These are phyloP conservation scores for Coemansia guatemalensis DNA, from an alignment of 192 early-diverging fungal species.

Conservation along the genomic window DNA sequence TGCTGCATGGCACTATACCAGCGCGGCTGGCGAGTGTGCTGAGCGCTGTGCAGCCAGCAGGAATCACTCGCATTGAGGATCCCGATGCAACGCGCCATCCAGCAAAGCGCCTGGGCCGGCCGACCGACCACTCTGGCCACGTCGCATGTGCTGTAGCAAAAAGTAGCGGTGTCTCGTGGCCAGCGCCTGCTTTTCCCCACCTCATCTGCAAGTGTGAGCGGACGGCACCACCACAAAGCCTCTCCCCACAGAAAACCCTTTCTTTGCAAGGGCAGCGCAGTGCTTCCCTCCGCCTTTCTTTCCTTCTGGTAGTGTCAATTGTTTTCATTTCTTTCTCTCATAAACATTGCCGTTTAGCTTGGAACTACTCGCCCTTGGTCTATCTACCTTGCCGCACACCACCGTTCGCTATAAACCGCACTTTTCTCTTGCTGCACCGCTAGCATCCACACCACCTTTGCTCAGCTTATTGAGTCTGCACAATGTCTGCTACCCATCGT, in stretches of 20 bases:
- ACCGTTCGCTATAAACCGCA: not conserved
- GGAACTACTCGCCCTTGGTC: not conserved
- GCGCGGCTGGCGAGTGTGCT: no score
- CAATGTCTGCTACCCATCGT: not conserved
- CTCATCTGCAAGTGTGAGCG: not conserved
- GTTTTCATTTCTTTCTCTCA: not conserved
- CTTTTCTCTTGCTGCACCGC: not conserved
- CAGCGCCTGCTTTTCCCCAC: not conserved
- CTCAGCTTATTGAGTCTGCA: slow-evolving; percentile 1
- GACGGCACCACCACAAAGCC: not conserved
- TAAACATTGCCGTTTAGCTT: not conserved
- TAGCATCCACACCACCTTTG: not conserved
- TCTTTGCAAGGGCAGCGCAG: not conserved
- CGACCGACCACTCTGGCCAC: not conserved
- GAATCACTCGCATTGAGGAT: not conserved
- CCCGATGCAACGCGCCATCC: not conserved
- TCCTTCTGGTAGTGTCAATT: not conserved
- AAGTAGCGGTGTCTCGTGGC: not conserved
- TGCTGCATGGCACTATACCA: not conserved
- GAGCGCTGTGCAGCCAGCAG: no score
- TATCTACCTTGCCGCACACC: not conserved
- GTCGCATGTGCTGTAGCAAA: not conserved
- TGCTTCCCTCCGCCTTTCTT: not conserved
- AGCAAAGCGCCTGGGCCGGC: not conserved
- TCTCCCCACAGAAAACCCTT: not conserved